Conservation (phyloP, 75 land plant species). For the Pinus tabuliformis region DNA sequence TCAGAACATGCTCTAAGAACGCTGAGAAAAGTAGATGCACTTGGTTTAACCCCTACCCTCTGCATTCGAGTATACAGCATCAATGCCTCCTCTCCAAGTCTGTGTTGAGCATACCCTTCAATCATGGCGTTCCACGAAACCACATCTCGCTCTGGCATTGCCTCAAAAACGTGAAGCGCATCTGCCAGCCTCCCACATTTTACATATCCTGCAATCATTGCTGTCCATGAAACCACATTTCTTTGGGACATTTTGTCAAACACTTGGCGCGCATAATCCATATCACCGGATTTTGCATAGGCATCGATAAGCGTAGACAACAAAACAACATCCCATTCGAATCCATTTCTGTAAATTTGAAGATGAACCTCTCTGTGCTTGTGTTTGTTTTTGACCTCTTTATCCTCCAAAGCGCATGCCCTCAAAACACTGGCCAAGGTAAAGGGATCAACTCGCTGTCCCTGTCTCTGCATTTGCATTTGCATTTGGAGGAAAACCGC, state of each 20-base stretch:
- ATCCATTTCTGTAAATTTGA: slow-evolving; percentile 11
- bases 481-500: slow-evolving; percentile 1
- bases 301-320: slow-evolving; percentile 20
- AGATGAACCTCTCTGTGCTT: slow-evolving; percentile 5
- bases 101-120: slow-evolving; percentile 12
- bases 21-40: slow-evolving; percentile 57
- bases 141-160: slow-evolving; percentile 13
- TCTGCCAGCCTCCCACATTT: slow-evolving; percentile 12
- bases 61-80: slow-evolving; percentile 7
- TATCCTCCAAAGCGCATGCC: slow-evolving; percentile 2
- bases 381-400: not conserved
- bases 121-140: slow-evolving; percentile 27
- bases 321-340: slow-evolving; percentile 17
- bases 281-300: slow-evolving; percentile 9
- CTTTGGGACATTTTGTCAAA: not conserved
- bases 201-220: slow-evolving; percentile 14
- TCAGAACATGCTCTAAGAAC: slow-evolving; percentile 40
- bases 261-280: slow-evolving; percentile 13
- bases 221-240: slow-evolving; percentile 18
- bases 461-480: not conserved
- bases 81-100: slow-evolving; percentile 11
- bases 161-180: slow-evolving; percentile 9
- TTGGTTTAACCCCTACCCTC: slow-evolving; percentile 22
- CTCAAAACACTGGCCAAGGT: slow-evolving; percentile 9
- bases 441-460: not conserved